Conservation (phyloP, 148 eudicot genomes). For the Rheum nobile region DNA sequence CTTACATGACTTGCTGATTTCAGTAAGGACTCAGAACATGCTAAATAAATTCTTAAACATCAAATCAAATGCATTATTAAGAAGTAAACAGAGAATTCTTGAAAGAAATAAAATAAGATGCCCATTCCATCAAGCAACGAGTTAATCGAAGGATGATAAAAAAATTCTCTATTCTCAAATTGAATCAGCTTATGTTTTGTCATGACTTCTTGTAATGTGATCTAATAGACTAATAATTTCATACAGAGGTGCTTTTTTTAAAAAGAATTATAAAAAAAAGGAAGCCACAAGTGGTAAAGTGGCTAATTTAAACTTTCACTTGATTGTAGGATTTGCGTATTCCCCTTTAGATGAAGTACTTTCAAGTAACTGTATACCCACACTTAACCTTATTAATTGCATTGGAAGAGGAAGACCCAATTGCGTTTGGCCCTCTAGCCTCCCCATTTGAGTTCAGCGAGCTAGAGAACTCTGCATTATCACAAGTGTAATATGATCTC, state of each 20-base stretch:
- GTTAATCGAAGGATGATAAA: conserved; percentile 1
- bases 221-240: too few species aligned
- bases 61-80: background rate
- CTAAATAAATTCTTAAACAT: background rate
- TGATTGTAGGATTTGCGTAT: background rate
- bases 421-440: too few species aligned
- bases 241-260: too few species aligned
- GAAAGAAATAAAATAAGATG: background rate
- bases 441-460: background rate
- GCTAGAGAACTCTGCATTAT: background rate
- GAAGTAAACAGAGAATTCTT: background rate
- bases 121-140: background rate
- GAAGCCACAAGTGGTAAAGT: too few species aligned
- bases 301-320: too few species aligned
- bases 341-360: background rate
- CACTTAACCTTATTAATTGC: too few species aligned
- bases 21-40: background rate
- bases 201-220: too few species aligned
- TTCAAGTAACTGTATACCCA: background rate
- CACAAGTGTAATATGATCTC: background rate
- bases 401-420: too few species aligned
- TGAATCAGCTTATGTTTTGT: too few species aligned
- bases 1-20: background rate
- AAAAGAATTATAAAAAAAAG: too few species aligned
- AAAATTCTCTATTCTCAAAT: too few species aligned